Percentiles rank a stretch among this genome's conserved stretches.
These are phyloP conservation scores for Tuber melanosporum DNA, from an alignment of 495 filamentous ascomycete genomes.

Conservation along the genomic window DNA sequence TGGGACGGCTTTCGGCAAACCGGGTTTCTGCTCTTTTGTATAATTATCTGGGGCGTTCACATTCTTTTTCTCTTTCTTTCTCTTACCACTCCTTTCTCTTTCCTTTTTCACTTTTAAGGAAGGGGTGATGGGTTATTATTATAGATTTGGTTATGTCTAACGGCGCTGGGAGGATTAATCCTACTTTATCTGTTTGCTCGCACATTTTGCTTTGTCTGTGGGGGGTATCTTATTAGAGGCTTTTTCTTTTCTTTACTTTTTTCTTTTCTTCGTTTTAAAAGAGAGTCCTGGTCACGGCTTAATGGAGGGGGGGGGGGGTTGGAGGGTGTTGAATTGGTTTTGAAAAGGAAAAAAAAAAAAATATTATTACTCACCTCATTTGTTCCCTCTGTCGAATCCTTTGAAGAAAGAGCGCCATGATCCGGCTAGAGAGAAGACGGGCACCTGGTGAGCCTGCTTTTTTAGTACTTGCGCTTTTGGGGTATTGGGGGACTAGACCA, in stretches of 20 bases:
- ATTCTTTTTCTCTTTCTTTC: neutral
- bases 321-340: neutral
- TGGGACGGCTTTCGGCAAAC: neutral
- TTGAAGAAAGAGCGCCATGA: neutral
- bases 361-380: conserved; percentile 1
- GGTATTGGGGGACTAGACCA: neutral
- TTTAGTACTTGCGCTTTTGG: neutral
- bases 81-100: neutral
- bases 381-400: neutral
- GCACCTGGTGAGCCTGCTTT: neutral
- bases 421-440: neutral
- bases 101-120: neutral
- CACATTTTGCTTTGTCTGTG: neutral
- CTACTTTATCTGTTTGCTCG: neutral
- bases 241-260: neutral
- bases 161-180: conserved; percentile 4
- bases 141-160: conserved; percentile 3
- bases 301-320: neutral
- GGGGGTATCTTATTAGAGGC: conserved; percentile 5
- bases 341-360: neutral
- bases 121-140: neutral
- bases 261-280: neutral
- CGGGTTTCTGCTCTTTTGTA: neutral
- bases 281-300: neutral
- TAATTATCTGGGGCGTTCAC: neutral